Evolutionary conservation across 768 basidiomycete species (phyloP), one percentile per base, ranked within the genome.

Genomic region (Termitomyces sp.): DNA sequence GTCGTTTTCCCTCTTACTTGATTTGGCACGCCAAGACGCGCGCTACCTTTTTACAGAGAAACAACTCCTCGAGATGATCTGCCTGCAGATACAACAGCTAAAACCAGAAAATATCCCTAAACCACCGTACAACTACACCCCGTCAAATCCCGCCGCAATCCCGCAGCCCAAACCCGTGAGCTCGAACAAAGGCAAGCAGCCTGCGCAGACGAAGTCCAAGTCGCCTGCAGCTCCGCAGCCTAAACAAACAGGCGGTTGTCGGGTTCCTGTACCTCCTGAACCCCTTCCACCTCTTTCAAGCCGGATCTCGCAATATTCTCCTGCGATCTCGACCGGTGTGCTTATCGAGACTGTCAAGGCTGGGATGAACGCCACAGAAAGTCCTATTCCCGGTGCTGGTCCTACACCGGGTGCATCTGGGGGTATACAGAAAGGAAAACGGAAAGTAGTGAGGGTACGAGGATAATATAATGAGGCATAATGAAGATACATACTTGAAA

Each of bases 261-360:
- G 79, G 58, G 72, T 88, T 13, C 90, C 93, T 12, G 74, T 80
- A 1, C 90, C 94, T 9, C 93, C 94, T 55, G 80, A 84, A 59
- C 91, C 91, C 18, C 77, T 82, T 46, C 92, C 90, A 1, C 77
- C 85, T 18, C 74, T 95, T 24, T 80, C 87, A 16, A 85, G 77
- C 62, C 82, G 94, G 36, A 77, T 93, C 20, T 92, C 91, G 8
- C 78, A 86, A 2, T 92, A 92, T 65, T 91, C 90, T 1, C 93
- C 92, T 8, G 82, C 87, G 9, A 73, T 92, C 9, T 82, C 87
- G 36, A 79, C 85, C 0, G 92, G 92, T 6, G 82, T 93, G 45
- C 79, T 94, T 34, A 77, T 96, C 36, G 88, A 93, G 39, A 84
- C 91, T 0, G 81, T 94, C 39, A 94, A 93, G 70, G 89, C 92